A percentile compares a stretch with the other conserved stretches of the same genome.
These are phyloP conservation scores for Flaveria sonorensis DNA, from an alignment of 129 eudicot genomes.

Conservation along the genomic window DNA sequence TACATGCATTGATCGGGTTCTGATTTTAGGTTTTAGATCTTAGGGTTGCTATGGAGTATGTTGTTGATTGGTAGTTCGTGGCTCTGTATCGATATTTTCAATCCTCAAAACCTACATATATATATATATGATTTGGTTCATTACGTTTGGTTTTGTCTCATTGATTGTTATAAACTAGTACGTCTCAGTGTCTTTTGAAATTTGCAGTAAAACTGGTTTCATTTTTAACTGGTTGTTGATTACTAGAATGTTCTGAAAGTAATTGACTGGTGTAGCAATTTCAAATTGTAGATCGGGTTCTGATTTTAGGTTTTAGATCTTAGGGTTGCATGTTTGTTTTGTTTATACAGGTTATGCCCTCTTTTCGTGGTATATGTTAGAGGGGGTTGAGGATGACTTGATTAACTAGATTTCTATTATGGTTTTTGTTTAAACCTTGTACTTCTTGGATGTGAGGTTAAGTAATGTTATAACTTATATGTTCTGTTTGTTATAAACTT, in stretches of 20 bases:
- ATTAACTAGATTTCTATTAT: no score
- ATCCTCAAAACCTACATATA: not conserved
- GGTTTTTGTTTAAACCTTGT: not conserved
- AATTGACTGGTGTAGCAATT: not conserved
- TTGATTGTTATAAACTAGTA: not conserved
- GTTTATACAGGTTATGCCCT: not conserved
- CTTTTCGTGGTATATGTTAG: slow-evolving; percentile 18
- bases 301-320: slow-evolving; percentile 1
- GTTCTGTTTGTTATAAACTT: slow-evolving; percentile 8
- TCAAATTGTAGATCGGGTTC: not conserved
- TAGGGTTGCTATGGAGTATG: not conserved
- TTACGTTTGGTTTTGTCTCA: not conserved
- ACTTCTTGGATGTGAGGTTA: not conserved
- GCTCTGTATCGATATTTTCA: not conserved
- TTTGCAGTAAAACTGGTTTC: slow-evolving; percentile 7
- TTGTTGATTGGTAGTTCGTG: not conserved
- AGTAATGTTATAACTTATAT: not conserved
- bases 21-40: no score
- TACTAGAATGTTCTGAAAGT: not conserved
- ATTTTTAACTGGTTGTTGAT: not conserved
- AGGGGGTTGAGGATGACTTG: no score
- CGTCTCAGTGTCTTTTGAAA: not conserved
- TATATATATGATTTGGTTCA: slow-evolving; percentile 10
- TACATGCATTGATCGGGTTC: slow-evolving; percentile 24
- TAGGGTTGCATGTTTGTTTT: slow-evolving; percentile 3